Evolutionary conservation across 2,329 filamentous ascomycete species (phyloP), one percentile per base, ranked within the genome.

Genomic region (Epichloe uncinata): DNA sequence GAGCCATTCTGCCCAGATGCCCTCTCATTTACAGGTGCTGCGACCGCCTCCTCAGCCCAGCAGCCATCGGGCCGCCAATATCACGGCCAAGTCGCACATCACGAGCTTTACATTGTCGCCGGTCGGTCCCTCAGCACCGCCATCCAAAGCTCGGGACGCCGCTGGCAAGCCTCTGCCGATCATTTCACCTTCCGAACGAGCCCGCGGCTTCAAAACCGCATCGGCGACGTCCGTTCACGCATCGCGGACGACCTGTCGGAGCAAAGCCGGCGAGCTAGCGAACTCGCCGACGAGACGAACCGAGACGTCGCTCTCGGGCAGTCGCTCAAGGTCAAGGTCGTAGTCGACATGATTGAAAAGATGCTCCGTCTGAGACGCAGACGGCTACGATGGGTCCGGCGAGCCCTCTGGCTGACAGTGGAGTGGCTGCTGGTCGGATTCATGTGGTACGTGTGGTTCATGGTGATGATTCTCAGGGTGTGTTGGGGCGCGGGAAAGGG

Each of bases 391-490:
- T 89, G 87, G 81, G 66, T 89, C 22, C 74, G 87, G 38, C 74
- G 86, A 13, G 79, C 81, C 0, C 83, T 87, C 13, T 97, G 89
- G 77, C 80, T 89, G 49, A 68, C 84, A 18, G 78, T 96, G 15
- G 91, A 97, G 71, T 96, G 89, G 88, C 70, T 81, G 46, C 75
- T 97, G 16, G 81, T 97, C 38, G 86, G 85, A 4, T 78, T 94
- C 57, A 87, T 97, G 82, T 96, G 93, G 89, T 88, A 85, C 66
- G 82, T 94, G 15, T 97, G 91, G 89, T 79, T 94, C 52, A 72
- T 95, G 35, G 90, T 96, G 22, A 85, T 89, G 63, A 72, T 91
- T 22, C 72, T 85, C 47, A 78, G 87, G 52, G 65, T 86, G 13
- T 68, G 85, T 36, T 70, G 81, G 52, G 81, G 82, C 11, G 57